phyloP scores from a whole-genome alignment of 2,329 filamentous ascomycete genomes.

The Cladophialophora yegresii region DNA sequence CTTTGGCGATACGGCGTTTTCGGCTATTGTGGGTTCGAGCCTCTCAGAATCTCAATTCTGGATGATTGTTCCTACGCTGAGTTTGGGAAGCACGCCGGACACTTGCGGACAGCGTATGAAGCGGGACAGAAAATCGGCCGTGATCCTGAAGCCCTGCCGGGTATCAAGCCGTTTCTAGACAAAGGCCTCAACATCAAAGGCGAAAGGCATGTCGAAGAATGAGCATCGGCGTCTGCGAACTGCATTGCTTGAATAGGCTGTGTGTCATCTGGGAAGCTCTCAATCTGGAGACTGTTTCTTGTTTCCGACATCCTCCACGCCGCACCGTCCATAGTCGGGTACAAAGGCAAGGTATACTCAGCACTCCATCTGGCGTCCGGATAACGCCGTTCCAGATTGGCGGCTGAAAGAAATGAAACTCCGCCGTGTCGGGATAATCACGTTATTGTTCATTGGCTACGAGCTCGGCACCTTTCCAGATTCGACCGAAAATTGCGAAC shows the following conservation, averaged over 20 bases:
- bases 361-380: background rate
- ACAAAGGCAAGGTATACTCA: background rate
- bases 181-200: constrained; percentile 13
- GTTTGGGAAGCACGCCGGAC: constrained; percentile 6
- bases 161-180: constrained; percentile 18
- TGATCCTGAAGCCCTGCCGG: constrained; percentile 13
- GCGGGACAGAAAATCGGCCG: constrained; percentile 15
- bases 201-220: constrained; percentile 6
- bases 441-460: constrained; percentile 2
- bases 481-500: constrained; percentile 16
- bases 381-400: background rate
- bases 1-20: constrained; percentile 21
- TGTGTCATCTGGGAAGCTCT: too few relatives aligned
- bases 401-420: background rate
- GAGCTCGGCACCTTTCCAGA: constrained; percentile 8
- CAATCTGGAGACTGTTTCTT: background rate
- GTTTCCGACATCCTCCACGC: background rate
- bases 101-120: constrained; percentile 13
- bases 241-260: background rate
- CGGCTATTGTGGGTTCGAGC: constrained; percentile 21
- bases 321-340: background rate
- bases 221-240: background rate
- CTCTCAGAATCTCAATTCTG: constrained; percentile 22
- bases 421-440: constrained; percentile 7
- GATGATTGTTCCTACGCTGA: constrained; percentile 11